A percentile compares a stretch with the other conserved stretches of the same genome.
Evolutionary conservation across 2,329 filamentous ascomycete species (phyloP).

Genomic region (Pezicula carpinea): DNA sequence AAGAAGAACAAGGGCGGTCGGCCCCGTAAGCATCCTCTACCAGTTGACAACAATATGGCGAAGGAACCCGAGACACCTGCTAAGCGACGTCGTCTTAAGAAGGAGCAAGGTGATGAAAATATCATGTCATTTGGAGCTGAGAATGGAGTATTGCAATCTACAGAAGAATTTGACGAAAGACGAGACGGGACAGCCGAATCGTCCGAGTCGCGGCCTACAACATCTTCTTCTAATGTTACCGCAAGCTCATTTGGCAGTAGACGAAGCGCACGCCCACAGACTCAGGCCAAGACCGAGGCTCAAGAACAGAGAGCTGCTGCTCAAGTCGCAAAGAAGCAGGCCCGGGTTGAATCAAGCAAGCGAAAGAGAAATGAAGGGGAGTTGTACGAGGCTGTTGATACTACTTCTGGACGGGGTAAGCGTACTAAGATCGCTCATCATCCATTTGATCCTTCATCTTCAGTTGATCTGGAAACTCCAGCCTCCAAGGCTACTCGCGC

Average conservation of each 20-base stretch:
- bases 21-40: not conserved
- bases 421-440: not conserved
- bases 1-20: conserved; percentile 1
- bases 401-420: not conserved
- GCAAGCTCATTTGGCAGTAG: conserved; percentile 10
- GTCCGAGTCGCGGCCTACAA: conserved; percentile 14
- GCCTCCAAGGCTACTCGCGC: no score
- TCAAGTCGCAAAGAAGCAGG: not conserved
- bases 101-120: conserved; percentile 9
- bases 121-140: conserved; percentile 6
- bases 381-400: not conserved
- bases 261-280: conserved; percentile 9
- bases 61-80: not conserved
- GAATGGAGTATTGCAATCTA: conserved; percentile 20
- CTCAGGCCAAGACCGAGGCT: conserved; percentile 8
- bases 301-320: not conserved
- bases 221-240: conserved; percentile 16
- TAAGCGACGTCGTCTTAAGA: conserved; percentile 9
- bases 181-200: conserved; percentile 8
- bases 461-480: not conserved
- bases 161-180: conserved; percentile 19
- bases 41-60: not conserved
- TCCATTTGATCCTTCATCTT: conserved; percentile 1
- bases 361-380: not conserved
- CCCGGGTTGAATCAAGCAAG: not conserved